Base-by-base conservation (phyloP, 1,284 basidiomycete species). In the Laetiporus sulphureus region DNA sequence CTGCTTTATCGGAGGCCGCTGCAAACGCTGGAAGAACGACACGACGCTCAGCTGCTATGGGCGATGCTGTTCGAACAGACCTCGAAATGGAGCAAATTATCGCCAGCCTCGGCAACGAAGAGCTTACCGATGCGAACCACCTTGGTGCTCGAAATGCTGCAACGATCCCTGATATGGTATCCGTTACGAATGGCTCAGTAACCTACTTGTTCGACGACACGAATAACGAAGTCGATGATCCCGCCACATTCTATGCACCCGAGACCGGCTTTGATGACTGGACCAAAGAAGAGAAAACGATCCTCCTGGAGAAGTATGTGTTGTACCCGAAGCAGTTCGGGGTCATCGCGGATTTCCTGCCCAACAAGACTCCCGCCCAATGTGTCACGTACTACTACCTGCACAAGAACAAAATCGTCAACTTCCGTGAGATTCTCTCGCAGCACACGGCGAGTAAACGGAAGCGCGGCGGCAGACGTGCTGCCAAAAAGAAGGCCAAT, bases 11-110 rank as follows among this genome's bases (percentile, higher is more conserved):
- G 19, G 72, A 72, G 42, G 62, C 68, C 2, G 70, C 80, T 31
- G 59, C 69, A 3, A 64, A 71, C 24, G 72, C 79, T 36, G 73
- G 77, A 2, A 69, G 87, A 36, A 80, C 83, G 23, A 89, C 85
- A n/a, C 73, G 87, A 25, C 77, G 87, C 23, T 77, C 81, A 11
- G 72, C 80, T 31, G 79, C 83, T 1, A 72, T 91, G 48, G 91
- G 91, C 18, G 94, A 98, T 61, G 84, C 90, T 5, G 93, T 95
- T 10, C 81, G 91, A 2, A 93, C 92, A 15, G 95, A 98, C 62
- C 76, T 96, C 43, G 95, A 98, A 69, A 94, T 97, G 78, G 89
- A 97, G 57, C 92, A 94, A 65, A 94, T 98, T 57, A 83, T 98
- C 42, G 91, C 91, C 10, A 92, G 84, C 55, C 69, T 97, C 30